Conservation (phyloP, 352 stramenopile genomes). For the Salisapilia sapeloensis region DNA sequence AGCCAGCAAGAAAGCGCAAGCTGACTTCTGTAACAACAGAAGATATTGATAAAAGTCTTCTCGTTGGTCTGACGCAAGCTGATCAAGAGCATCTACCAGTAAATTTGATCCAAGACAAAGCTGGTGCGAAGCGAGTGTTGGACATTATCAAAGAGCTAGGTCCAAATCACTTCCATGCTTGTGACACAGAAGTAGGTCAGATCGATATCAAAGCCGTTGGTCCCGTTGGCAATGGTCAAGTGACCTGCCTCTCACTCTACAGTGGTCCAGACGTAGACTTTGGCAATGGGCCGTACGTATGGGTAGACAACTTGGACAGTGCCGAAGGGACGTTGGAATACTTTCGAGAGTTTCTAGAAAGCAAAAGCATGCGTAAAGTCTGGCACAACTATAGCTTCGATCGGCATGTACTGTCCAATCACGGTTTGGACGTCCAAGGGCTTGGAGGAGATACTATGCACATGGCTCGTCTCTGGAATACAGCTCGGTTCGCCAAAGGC, state of each 20-base stretch:
- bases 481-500: constrained; percentile 54
- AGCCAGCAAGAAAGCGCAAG: too few relatives aligned
- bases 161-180: constrained; percentile 82
- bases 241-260: constrained; percentile 95
- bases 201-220: constrained; percentile 92
- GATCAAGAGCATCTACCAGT: constrained; percentile 49
- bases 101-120: constrained; percentile 66
- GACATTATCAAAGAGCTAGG: constrained; percentile 37
- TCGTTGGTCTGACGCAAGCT: constrained; percentile 37
- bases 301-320: constrained; percentile 87
- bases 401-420: constrained; percentile 95
- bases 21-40: constrained; percentile 58
- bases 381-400: constrained; percentile 99
- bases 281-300: constrained; percentile 84
- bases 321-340: constrained; percentile 70
- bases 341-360: constrained; percentile 85
- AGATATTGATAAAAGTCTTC: constrained; percentile 30
- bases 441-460: constrained; percentile 98
- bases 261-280: constrained; percentile 93
- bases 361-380: constrained; percentile 81
- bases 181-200: constrained; percentile 95
- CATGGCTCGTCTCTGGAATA: constrained; percentile 92
- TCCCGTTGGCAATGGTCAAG: constrained; percentile 91
- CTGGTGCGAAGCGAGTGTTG: constrained; percentile 37
- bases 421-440: constrained; percentile 85